Evolutionary conservation across 768 basidiomycete genomes (phyloP).

Genomic region (Hemileccinum impolitum): DNA sequence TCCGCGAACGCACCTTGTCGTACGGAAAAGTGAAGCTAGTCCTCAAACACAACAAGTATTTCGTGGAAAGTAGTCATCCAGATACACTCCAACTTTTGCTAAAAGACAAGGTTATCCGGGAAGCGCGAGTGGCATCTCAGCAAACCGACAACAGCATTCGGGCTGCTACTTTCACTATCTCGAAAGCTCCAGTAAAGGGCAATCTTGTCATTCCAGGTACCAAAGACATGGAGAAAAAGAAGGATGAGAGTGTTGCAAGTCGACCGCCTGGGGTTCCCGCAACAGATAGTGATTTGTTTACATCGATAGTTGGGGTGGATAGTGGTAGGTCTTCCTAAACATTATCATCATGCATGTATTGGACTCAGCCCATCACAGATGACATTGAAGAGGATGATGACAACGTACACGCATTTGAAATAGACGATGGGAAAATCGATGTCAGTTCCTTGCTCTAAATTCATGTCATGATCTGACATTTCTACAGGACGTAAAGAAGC

Average conservation of each 20-base stretch:
- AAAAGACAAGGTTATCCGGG: conserved; percentile 81
- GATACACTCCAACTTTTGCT: conserved; percentile 87
- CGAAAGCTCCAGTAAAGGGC: conserved; percentile 79
- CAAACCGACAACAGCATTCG: conserved; percentile 73
- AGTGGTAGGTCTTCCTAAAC: conserved; percentile 49
- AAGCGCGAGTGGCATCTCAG: conserved; percentile 73
- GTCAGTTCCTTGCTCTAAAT: conserved; percentile 39
- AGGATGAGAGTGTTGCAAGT: conserved; percentile 48
- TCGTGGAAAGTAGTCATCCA: conserved; percentile 92
- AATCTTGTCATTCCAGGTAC: conserved; percentile 86
- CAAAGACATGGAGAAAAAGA: conserved; percentile 68
- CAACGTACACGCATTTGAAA: conserved; percentile 95
- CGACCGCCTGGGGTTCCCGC: conserved; percentile 28
- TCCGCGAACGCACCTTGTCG: conserved; percentile 89
- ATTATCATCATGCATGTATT: background rate
- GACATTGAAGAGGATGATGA: conserved; percentile 98
- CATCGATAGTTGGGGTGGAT: conserved; percentile 94
- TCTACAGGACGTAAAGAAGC: conserved; percentile 85
- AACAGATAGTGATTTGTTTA: conserved; percentile 79
- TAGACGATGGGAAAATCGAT: conserved; percentile 91
- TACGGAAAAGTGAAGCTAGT: conserved; percentile 99
- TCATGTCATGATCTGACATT: conserved; percentile 7
- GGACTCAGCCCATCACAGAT: conserved; percentile 45
- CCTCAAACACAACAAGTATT: conserved; percentile 96
- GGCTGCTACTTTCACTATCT: conserved; percentile 70